Percentiles rank a stretch among this genome's conserved stretches.
These are phyloP conservation scores for Termitomyces sp. DNA, from an alignment of 768 basidiomycete species.

Conservation along the genomic window DNA sequence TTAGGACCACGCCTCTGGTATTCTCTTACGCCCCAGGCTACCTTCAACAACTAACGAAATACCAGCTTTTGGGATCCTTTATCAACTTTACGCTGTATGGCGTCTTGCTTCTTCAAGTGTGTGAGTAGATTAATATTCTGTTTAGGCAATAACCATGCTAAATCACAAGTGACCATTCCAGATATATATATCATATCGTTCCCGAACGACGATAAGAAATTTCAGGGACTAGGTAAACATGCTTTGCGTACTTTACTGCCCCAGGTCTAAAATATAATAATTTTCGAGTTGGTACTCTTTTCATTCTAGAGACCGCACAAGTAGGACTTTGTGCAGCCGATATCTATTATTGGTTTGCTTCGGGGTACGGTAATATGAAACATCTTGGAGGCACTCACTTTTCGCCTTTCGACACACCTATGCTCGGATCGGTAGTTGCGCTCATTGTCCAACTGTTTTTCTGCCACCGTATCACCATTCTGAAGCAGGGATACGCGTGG, in stretches of 20 bases:
- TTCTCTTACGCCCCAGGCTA: neutral
- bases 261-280: neutral
- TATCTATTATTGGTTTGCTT: constrained; percentile 22
- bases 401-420: constrained; percentile 23
- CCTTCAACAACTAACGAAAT: neutral
- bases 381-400: constrained; percentile 18
- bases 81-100: neutral
- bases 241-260: neutral
- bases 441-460: constrained; percentile 27
- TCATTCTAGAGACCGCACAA: constrained; percentile 22
- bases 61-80: neutral
- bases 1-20: neutral
- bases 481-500: neutral
- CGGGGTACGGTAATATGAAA: constrained; percentile 24
- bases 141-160: neutral
- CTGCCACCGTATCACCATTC: constrained; percentile 25
- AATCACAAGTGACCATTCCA: neutral
- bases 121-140: neutral
- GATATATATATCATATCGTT: neutral
- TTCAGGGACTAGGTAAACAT: neutral
- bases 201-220: neutral
- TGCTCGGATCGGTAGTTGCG: constrained; percentile 21
- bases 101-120: neutral
- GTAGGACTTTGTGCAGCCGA: constrained; percentile 21
- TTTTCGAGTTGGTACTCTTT: neutral